Base-by-base conservation (phyloP, 768 basidiomycete species). In the Phaffia tasmanica region DNA sequence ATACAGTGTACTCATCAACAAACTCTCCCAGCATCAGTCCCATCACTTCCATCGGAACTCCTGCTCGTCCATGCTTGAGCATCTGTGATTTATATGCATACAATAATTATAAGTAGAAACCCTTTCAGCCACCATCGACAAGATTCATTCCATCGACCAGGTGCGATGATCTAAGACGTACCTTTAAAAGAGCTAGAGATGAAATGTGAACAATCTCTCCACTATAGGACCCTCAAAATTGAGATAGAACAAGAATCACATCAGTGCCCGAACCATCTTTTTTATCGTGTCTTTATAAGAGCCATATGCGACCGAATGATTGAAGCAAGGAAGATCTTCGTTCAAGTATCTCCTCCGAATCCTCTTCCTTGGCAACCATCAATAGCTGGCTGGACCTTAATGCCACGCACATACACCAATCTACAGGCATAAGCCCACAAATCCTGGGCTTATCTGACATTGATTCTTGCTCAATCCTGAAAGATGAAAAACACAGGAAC, bases 1-100 rank as follows among this genome's bases (percentile, higher is more conserved):
- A 56, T 30, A 80, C 78, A 0, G 80, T 81, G 80, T 94, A 94
- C 75, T 98, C 95, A 79, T 99, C 95, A 57, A 98, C 89, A 72
- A 98, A 98, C 76, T 95, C 92, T 18, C 94, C 93, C 27, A 98
- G 81, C 89, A 97, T 93, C 49, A 76, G 68, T 66, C 76, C 76
- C 94, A 99, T 98, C 71, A 98, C 94, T 79, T 99, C 95, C 88
- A 98, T 92, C 11, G 95, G 95, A 30, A 99, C 95, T 67, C 94
- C 95, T 50, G 95, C 93, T 62, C 95, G 86, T 25, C 95, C 95
- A 73, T 99, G 95, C 78, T 99, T 99, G 69, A 99, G 80, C 95
- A 99, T 99, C 93, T 99, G 71, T 3, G 19, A 51, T 15, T 11
- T 21, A 25, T 9, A 16, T 35, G n/a, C 16, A 47, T 21, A 68